Percentiles rank a stretch among this genome's conserved stretches.
phyloP scores from a whole-genome alignment of 805 yeast genomes.

The Candida patagonica region DNA sequence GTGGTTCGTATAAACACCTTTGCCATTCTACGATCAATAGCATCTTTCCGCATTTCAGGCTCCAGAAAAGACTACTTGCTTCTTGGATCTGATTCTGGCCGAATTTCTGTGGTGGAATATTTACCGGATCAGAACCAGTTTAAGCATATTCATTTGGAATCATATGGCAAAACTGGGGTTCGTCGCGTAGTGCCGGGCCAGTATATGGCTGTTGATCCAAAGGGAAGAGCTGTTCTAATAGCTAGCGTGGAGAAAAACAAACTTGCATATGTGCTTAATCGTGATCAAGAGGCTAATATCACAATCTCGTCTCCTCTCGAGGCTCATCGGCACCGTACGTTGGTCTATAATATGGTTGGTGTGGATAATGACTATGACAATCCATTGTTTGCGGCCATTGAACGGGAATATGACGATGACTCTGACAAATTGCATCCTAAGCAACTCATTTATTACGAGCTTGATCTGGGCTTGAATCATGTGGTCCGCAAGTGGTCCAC shows the following conservation, averaged over 20 bases:
- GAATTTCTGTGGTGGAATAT: constrained; percentile 45
- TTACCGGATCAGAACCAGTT: constrained; percentile 32
- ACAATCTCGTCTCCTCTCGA: constrained; percentile 68
- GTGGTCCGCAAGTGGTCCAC: constrained; percentile 46
- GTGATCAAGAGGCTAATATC: constrained; percentile 38
- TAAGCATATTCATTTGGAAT: constrained; percentile 42
- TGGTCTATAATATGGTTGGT: constrained; percentile 48
- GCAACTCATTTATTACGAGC: constrained; percentile 58
- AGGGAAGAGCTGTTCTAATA: constrained; percentile 58
- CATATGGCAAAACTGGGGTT: constrained; percentile 65
- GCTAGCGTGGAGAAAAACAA: constrained; percentile 69
- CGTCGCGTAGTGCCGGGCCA: constrained; percentile 71
- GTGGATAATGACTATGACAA: constrained; percentile 74
- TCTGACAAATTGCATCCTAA: constrained; percentile 18
- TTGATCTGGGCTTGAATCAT: constrained; percentile 80
- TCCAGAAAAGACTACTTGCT: constrained; percentile 48
- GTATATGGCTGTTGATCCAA: constrained; percentile 59
- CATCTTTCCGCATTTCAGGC: constrained; percentile 45
- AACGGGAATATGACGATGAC: constrained; percentile 42
- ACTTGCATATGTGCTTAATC: constrained; percentile 54
- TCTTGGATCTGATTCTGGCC: constrained; percentile 74
- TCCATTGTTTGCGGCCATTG: constrained; percentile 78
- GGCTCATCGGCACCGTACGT: constrained; percentile 39
- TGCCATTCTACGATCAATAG: constrained; percentile 48
- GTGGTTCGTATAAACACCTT: constrained; percentile 41